Percentiles rank a stretch among this genome's conserved stretches.
These are phyloP conservation scores for Neospermospora avenae DNA, from an alignment of 2,329 filamentous ascomycete species.

Conservation along the genomic window DNA sequence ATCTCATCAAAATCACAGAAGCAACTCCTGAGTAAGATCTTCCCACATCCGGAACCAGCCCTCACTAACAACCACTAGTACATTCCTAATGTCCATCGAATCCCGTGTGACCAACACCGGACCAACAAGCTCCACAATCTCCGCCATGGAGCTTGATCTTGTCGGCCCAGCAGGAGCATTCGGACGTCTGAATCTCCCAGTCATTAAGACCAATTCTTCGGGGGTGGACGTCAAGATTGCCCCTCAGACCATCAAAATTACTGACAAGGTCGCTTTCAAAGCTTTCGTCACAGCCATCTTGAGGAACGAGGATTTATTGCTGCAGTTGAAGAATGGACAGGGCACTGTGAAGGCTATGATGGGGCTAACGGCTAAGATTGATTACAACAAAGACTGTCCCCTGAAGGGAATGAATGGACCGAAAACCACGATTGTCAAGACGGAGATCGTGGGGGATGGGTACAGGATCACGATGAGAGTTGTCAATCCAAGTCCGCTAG, in stretches of 20 bases:
- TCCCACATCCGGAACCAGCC: too few relatives aligned
- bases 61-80: conserved; percentile 3
- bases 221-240: conserved; percentile 11
- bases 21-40: conserved; percentile 14
- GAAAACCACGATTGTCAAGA: conserved; percentile 10
- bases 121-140: conserved; percentile 12
- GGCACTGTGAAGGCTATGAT: conserved; percentile 12
- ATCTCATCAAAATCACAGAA: conserved; percentile 18
- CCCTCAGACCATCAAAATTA: conserved; percentile 14
- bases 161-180: conserved; percentile 11
- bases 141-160: conserved; percentile 14
- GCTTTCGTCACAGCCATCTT: conserved; percentile 15
- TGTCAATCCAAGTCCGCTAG: conserved; percentile 12
- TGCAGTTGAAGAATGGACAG: conserved; percentile 13
- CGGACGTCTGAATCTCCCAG: conserved; percentile 11
- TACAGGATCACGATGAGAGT: conserved; percentile 15
- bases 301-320: conserved; percentile 7
- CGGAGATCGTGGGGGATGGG: not conserved
- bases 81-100: conserved; percentile 14
- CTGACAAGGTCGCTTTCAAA: conserved; percentile 11
- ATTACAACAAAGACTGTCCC: conserved; percentile 13
- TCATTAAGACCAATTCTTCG: conserved; percentile 11
- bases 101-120: conserved; percentile 13
- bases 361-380: conserved; percentile 2
- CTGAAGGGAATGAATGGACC: conserved; percentile 17